A percentile compares a stretch with the other conserved stretches of the same genome.
phyloP scores from a whole-genome alignment of 1,139 yeast genomes.

The Arxiozyma heterogenica region DNA sequence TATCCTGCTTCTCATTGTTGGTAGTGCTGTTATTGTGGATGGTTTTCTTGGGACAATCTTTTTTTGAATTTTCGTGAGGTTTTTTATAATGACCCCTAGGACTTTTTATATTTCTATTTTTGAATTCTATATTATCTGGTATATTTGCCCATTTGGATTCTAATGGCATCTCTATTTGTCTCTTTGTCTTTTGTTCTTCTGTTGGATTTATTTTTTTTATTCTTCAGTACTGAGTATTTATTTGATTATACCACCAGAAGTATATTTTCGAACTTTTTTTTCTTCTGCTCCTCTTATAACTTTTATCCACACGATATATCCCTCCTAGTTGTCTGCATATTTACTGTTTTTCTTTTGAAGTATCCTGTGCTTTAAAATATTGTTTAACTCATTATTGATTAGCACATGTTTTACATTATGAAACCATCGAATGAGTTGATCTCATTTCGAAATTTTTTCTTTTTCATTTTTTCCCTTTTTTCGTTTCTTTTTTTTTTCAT shows the following conservation, averaged over 20 bases:
- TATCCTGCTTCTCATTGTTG: not conserved
- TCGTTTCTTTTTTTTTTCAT: no score
- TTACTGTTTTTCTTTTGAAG: no score
- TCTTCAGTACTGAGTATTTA: not conserved
- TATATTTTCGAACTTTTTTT: not conserved
- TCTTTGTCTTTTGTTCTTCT: not conserved
- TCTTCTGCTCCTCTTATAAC: not conserved
- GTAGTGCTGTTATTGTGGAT: not conserved
- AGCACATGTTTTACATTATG: not conserved
- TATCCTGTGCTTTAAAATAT: no score
- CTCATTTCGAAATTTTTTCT: not conserved
- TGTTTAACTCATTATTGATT: no score
- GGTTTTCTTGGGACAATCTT: not conserved
- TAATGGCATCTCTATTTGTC: constrained; percentile 6
- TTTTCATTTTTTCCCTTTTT: no score
- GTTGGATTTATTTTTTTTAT: no score
- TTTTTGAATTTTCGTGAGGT: not conserved
- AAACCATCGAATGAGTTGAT: not conserved
- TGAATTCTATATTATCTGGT: constrained; percentile 6
- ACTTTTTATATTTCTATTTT: not conserved
- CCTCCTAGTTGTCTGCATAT: not conserved
- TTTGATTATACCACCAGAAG: not conserved
- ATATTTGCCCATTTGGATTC: constrained; percentile 23
- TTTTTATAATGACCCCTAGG: not conserved
- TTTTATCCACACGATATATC: not conserved